Conservation (phyloP, 2,329 filamentous ascomycete species). For the Fusarium agapanthi region DNA sequence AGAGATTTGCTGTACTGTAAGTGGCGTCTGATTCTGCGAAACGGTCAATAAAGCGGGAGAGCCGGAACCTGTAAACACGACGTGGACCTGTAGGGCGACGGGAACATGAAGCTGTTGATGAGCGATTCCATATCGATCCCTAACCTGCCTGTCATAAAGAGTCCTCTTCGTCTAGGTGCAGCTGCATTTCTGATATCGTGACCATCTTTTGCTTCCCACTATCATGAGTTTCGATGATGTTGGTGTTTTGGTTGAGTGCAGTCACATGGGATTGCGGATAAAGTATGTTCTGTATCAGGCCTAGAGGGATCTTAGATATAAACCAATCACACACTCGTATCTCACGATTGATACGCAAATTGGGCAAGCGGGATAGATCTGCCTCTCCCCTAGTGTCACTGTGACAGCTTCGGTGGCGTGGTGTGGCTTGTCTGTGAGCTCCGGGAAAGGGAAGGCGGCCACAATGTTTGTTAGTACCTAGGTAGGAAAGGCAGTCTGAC, state of each 20-base stretch:
- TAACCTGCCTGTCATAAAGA: no score
- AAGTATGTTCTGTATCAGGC: neutral
- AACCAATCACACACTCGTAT: conserved; percentile 10
- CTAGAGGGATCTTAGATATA: neutral
- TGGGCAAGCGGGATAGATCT: conserved; percentile 19
- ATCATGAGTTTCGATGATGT: neutral
- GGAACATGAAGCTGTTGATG: neutral
- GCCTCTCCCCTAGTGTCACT: conserved; percentile 7
- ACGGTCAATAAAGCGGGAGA: neutral
- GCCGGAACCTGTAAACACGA: neutral
- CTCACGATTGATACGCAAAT: conserved; percentile 12
- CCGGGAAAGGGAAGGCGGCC: conserved; percentile 19
- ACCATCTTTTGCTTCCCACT: neutral
- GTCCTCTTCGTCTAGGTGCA: neutral
- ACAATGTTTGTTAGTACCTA: neutral
- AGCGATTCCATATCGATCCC: neutral
- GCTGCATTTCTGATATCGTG: neutral
- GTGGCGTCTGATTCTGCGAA: neutral
- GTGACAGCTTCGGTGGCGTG: conserved; percentile 20
- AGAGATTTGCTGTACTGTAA: neutral
- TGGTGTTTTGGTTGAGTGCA: neutral
- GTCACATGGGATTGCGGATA: neutral
- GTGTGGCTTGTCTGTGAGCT: conserved; percentile 19
- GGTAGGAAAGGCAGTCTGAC: neutral
- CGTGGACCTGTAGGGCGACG: neutral